A percentile compares a stretch with the other conserved stretches of the same genome.
Conservation (phyloP, 495 filamentous ascomycete species). For the Neurospora sp. region DNA sequence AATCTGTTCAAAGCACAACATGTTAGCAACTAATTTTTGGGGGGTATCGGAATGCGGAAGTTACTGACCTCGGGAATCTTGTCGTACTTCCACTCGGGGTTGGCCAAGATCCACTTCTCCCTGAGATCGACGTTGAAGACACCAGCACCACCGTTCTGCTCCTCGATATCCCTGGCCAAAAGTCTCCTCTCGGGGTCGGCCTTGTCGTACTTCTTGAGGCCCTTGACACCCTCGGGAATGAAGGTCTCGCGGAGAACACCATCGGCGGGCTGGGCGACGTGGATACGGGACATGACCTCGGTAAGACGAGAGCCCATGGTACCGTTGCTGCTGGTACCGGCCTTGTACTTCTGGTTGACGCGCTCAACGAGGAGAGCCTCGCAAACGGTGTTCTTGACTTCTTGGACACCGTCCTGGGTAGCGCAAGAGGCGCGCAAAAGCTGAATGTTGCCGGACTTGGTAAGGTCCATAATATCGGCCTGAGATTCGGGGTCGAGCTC, state of each 20-base stretch:
- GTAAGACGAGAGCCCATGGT: slow-evolving; percentile 66
- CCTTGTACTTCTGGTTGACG: slow-evolving; percentile 90
- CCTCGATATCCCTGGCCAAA: slow-evolving; percentile 81
- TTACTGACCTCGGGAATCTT: slow-evolving; percentile 65
- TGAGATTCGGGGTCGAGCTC: slow-evolving; percentile 77
- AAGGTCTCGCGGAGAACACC: slow-evolving; percentile 69
- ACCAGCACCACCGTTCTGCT: slow-evolving; percentile 86
- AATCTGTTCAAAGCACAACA: slow-evolving; percentile 20
- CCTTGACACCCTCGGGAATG: slow-evolving; percentile 78
- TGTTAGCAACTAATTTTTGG: background rate
- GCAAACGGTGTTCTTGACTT: slow-evolving; percentile 89
- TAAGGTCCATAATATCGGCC: slow-evolving; percentile 63
- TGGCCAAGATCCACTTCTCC: slow-evolving; percentile 71
- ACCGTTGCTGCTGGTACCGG: slow-evolving; percentile 65
- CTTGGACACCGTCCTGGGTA: slow-evolving; percentile 85
- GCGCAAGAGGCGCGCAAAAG: slow-evolving; percentile 87
- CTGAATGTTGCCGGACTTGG: slow-evolving; percentile 82
- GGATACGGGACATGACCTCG: slow-evolving; percentile 85
- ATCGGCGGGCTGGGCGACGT: slow-evolving; percentile 85
- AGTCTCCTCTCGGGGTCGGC: slow-evolving; percentile 69
- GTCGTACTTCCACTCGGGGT: slow-evolving; percentile 90
- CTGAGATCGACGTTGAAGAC: slow-evolving; percentile 90
- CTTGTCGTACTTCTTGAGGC: slow-evolving; percentile 78
- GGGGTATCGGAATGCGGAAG: background rate
- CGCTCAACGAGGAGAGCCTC: slow-evolving; percentile 86